Percentiles rank a stretch among this genome's conserved stretches.
These are phyloP conservation scores for Blastobotrys terrestris DNA, from an alignment of 805 yeast genomes.

Conservation along the genomic window DNA sequence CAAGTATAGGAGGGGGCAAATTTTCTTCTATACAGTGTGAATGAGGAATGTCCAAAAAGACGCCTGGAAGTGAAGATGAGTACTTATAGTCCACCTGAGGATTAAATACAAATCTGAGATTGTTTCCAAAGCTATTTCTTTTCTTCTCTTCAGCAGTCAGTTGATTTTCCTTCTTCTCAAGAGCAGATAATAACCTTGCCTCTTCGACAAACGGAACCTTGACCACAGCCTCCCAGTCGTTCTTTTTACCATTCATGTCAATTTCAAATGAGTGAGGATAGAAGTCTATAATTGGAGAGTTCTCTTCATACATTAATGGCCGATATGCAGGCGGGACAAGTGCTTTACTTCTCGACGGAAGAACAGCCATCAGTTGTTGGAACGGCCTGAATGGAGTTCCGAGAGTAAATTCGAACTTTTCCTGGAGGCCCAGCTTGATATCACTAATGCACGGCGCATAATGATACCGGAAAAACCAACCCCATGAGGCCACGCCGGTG, in stretches of 20 bases:
- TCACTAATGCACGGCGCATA: slow-evolving; percentile 95
- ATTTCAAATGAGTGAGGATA: slow-evolving; percentile 84
- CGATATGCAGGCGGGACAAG: slow-evolving; percentile 76
- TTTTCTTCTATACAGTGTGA: slow-evolving; percentile 67
- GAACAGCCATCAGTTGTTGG: slow-evolving; percentile 94
- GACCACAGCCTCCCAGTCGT: slow-evolving; percentile 97
- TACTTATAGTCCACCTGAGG: slow-evolving; percentile 66
- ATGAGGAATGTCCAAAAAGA: slow-evolving; percentile 70
- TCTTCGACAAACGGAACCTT: slow-evolving; percentile 88
- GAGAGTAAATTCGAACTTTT: slow-evolving; percentile 53
- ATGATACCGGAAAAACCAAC: slow-evolving; percentile 87
- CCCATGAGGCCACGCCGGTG: slow-evolving; percentile 90
- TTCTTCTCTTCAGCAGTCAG: slow-evolving; percentile 62
- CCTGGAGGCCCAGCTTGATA: slow-evolving; percentile 62
- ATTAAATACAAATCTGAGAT: slow-evolving; percentile 62
- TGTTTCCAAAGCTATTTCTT: slow-evolving; percentile 72
- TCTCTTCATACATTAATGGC: slow-evolving; percentile 75
- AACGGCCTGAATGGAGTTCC: slow-evolving; percentile 86
- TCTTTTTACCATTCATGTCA: slow-evolving; percentile 91
- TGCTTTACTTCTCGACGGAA: slow-evolving; percentile 83
- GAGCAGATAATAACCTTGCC: slow-evolving; percentile 60
- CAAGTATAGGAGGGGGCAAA: slow-evolving; percentile 47
- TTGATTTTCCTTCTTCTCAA: slow-evolving; percentile 56
- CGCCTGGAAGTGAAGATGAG: slow-evolving; percentile 69
- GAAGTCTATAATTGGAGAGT: slow-evolving; percentile 82